These are phyloP conservation scores for Cladosporium halotolerans DNA, from an alignment of 2,329 filamentous ascomycete species.

Conservation along the genomic window DNA sequence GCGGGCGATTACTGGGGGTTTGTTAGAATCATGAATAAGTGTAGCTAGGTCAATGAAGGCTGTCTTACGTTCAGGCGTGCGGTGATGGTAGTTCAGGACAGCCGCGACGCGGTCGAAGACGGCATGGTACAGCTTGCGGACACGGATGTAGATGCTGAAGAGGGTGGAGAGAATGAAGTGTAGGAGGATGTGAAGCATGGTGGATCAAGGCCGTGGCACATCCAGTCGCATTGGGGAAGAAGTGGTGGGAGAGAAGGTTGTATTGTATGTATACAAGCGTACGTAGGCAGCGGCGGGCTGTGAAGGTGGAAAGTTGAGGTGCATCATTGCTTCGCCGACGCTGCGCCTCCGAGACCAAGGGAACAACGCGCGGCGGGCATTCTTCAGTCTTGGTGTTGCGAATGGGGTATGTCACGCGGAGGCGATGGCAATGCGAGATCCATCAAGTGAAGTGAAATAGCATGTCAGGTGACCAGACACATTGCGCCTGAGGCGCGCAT, in stretches of 20 bases:
- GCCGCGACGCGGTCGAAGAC: conserved; percentile 71
- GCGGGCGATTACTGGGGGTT: conserved; percentile 59
- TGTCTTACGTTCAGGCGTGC: conserved; percentile 63
- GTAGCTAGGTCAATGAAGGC: not conserved
- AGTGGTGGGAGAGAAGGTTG: too few species aligned
- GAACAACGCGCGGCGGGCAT: not conserved
- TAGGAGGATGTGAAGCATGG: conserved; percentile 32
- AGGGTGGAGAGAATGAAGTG: conserved; percentile 62
- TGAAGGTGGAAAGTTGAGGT: not conserved
- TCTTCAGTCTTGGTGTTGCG: too few species aligned
- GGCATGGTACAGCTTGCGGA: conserved; percentile 72
- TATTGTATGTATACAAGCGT: too few species aligned
- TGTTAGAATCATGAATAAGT: not conserved
- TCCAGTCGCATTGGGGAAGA: too few species aligned
- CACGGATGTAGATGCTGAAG: conserved; percentile 81
- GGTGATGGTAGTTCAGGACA: conserved; percentile 89
- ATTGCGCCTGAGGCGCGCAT: too few species aligned
- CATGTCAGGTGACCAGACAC: too few species aligned
- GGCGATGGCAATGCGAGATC: too few species aligned
- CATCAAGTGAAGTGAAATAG: too few species aligned
- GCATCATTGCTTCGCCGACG: not conserved
- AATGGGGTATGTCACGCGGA: too few species aligned
- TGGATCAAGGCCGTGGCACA: not conserved
- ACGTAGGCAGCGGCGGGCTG: too few species aligned
- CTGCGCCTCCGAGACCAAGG: not conserved